Evolutionary conservation across 805 yeast species (phyloP), one percentile per base, ranked within the genome.

Genomic region (Saccharomyces jurei): DNA sequence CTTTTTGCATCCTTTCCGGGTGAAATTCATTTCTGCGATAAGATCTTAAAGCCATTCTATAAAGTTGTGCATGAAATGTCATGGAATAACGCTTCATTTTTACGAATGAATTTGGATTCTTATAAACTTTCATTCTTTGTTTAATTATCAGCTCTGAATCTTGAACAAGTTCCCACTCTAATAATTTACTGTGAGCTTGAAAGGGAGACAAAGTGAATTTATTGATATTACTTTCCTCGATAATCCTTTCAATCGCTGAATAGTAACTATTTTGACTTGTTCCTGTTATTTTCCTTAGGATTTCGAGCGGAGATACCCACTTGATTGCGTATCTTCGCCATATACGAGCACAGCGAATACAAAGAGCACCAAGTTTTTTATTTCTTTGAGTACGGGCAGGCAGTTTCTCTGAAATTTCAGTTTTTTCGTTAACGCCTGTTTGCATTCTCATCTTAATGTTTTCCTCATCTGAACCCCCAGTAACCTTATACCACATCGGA

Each of bases 251-350:
- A 8, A 67, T 32, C 2, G 55, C 41, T n/a, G 54, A 29, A 26
- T 59, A 54, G 28, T 60, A 48, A 28, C 53, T 59, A 17, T 55
- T 29, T 17, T 48, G 50, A 53, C 60, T 60, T 22, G 60, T 60
- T 1, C 71, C 71, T 52, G 60, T 52, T 17, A 70, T 32, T 55
- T 79, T 81, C 65, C 76, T 80, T 47, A 82, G 69, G 0, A 88
- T 82, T 52, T 84, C 89, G 26, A 71, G 60, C 0, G 96, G 96
- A 32, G 81, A 82, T 59, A 84, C 89, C 98, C 98, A 94, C 9
- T 75, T 76, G 0, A 88, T 83, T 0, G 90, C 97, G 68, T 92
- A 92, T 44, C 95, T 74, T 67, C 96, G 78, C 98, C 98, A 92
- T 29, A 94, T 65, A 55, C 87, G 77, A 0, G 97, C 96, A 73